phyloP scores from a whole-genome alignment of 73 alveolate genomes.

The Blepharisma japonicum region DNA sequence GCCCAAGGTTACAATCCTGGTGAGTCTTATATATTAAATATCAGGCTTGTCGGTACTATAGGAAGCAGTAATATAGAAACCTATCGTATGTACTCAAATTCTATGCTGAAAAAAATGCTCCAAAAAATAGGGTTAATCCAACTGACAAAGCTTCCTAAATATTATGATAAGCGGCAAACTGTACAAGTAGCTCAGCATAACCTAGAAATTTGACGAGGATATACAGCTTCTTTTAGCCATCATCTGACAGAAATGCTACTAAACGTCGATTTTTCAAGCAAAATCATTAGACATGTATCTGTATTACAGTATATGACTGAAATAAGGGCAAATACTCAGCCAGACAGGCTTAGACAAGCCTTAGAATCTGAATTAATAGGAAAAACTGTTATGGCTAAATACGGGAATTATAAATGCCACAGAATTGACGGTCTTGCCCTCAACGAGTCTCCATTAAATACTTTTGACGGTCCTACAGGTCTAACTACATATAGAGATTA shows the following conservation, averaged over 20 bases:
- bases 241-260: constrained; percentile 14
- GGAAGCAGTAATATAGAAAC: not conserved
- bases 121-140: not conserved
- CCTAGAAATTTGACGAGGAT: constrained; percentile 34
- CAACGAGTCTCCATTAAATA: constrained; percentile 61
- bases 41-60: not conserved
- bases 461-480: constrained; percentile 63
- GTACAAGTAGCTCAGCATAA: not conserved
- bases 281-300: constrained; percentile 4
- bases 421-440: constrained; percentile 69
- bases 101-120: constrained; percentile 17
- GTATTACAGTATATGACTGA: constrained; percentile 4
- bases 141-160: constrained; percentile 9
- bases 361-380: constrained; percentile 39
- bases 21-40: not conserved
- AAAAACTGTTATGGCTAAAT: constrained; percentile 63
- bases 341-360: constrained; percentile 32
- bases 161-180: constrained; percentile 14
- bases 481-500: constrained; percentile 71
- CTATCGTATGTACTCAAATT: constrained; percentile 24
- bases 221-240: constrained; percentile 35
- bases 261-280: constrained; percentile 18
- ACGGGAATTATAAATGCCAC: constrained; percentile 71
- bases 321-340: not conserved
- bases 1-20: not conserved